phyloP scores from a whole-genome alignment of 345 rosid genomes.

The Bruguiera parviflora region DNA sequence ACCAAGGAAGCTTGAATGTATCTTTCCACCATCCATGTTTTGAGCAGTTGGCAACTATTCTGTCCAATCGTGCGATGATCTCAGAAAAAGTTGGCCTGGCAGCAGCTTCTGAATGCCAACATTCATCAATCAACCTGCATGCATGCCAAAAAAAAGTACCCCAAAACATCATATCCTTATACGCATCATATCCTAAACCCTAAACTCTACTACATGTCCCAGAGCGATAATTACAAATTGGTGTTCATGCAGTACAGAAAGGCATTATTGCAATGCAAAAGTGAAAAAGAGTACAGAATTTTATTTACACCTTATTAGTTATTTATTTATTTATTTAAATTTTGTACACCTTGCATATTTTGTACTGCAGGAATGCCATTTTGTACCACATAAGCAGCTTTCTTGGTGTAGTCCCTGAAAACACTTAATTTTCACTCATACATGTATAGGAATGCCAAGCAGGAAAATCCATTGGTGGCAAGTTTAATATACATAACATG shows the following conservation, averaged over 20 bases:
- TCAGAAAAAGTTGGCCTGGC: slow-evolving; percentile 75
- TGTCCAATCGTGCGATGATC: slow-evolving; percentile 73
- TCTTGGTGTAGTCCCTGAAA: too few species aligned
- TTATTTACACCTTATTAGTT: too few species aligned
- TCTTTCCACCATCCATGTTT: slow-evolving; percentile 97
- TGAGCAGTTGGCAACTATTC: slow-evolving; percentile 61
- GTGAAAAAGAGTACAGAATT: too few species aligned
- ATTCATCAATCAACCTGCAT: slow-evolving; percentile 83
- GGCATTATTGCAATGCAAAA: background rate
- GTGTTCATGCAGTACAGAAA: background rate
- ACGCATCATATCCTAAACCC: too few species aligned
- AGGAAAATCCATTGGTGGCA: too few species aligned
- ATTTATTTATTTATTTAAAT: too few species aligned
- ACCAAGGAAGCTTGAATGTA: slow-evolving; percentile 95
- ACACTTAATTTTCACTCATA: too few species aligned
- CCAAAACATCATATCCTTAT: background rate
- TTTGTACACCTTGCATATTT: too few species aligned
- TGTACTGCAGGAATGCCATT: too few species aligned
- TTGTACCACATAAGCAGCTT: too few species aligned
- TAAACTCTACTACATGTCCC: background rate
- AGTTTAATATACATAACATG: too few species aligned
- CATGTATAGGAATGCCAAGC: too few species aligned
- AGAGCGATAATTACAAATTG: background rate
- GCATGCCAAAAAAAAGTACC: slow-evolving; percentile 3
- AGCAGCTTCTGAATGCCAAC: slow-evolving; percentile 64